Conservation (phyloP, 345 rosid species). For the Eucalyptus erythrocorys region DNA sequence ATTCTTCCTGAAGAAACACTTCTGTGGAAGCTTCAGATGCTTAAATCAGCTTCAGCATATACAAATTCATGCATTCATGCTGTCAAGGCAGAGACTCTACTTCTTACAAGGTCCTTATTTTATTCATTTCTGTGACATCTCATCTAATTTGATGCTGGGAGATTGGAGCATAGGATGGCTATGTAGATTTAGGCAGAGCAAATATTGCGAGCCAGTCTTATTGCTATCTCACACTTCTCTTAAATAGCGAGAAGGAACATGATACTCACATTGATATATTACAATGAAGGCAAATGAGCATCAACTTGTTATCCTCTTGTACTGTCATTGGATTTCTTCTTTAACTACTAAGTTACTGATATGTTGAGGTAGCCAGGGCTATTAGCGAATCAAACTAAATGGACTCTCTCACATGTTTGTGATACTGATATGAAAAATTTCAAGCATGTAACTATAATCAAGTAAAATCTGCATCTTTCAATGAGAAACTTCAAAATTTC, state of each 20-base stretch:
- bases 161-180: background rate
- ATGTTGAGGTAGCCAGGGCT: background rate
- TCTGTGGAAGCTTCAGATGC: conserved; percentile 68
- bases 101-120: conserved; percentile 32
- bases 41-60: conserved; percentile 48
- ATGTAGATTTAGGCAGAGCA: background rate
- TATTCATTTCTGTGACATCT: background rate
- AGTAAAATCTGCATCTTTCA: background rate
- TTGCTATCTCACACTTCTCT: background rate
- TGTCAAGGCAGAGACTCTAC: conserved; percentile 49
- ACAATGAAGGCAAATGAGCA: background rate
- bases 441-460: background rate
- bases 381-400: background rate
- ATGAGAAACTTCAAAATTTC: background rate
- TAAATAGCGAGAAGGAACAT: background rate
- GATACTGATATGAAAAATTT: background rate
- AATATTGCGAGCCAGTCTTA: background rate
- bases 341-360: background rate
- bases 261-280: background rate
- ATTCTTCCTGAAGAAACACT: conserved; percentile 57
- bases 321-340: background rate
- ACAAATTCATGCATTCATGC: conserved; percentile 61
- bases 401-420: background rate
- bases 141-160: background rate
- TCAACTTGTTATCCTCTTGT: background rate